Evolutionary conservation across 2,329 filamentous ascomycete genomes (phyloP).

Genomic region (Penicillium concentricum): DNA sequence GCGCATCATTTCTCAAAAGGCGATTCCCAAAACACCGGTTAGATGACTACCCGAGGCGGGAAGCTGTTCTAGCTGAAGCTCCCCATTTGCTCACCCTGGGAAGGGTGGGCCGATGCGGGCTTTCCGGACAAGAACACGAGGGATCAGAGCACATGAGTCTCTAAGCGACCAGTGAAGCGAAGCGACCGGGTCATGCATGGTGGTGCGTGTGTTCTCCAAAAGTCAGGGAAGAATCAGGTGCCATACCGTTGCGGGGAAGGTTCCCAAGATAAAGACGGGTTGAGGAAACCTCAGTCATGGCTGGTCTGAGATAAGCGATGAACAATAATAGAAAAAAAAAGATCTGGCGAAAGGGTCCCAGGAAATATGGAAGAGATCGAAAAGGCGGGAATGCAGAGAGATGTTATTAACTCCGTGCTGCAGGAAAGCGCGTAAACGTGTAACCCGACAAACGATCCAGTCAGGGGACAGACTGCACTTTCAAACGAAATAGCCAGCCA

Average conservation of each 20-base stretch:
- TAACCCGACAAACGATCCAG: neutral
- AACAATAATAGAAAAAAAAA: constrained; percentile 1
- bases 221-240: constrained; percentile 25
- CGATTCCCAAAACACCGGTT: neutral
- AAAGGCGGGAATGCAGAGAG: neutral
- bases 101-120: neutral
- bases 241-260: constrained; percentile 89
- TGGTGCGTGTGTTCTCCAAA: constrained; percentile 4
- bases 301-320: constrained; percentile 17
- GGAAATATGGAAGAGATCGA: constrained; percentile 5
- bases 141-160: neutral
- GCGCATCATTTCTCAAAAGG: neutral
- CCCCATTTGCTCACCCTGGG: neutral
- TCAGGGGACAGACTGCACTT: neutral
- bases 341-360: constrained; percentile 6
- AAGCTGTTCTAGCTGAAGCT: constrained; percentile 2
- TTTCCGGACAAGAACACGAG: neutral
- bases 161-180: constrained; percentile 3
- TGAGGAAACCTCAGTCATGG: constrained; percentile 83
- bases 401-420: constrained; percentile 7
- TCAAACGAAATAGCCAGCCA: neutral
- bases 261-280: constrained; percentile 97
- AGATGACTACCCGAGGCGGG: neutral
- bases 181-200: constrained; percentile 13
- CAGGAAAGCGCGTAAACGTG: constrained; percentile 10